Evolutionary conservation across 768 basidiomycete species (phyloP).

Genomic region (Pulveroboletus ravenelii): DNA sequence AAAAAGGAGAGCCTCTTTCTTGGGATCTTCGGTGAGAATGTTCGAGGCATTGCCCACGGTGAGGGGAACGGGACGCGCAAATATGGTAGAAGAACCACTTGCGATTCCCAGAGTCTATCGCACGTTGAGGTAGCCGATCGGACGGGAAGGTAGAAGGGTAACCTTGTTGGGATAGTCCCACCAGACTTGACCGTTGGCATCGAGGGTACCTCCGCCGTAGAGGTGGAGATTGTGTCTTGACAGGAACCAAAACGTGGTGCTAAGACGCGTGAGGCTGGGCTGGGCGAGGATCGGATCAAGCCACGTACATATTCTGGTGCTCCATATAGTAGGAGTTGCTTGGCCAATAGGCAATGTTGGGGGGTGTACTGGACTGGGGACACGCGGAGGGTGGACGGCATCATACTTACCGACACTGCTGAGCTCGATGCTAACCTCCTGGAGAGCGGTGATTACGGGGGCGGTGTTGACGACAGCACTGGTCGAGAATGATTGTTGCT

Average conservation of each 20-base stretch:
- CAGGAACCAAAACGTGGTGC: slow-evolving; percentile 39
- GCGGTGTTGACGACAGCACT: slow-evolving; percentile 15
- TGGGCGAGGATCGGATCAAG: not conserved
- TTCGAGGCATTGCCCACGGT: slow-evolving; percentile 40
- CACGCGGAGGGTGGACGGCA: not conserved
- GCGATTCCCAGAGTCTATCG: slow-evolving; percentile 35
- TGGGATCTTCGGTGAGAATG: slow-evolving; percentile 38
- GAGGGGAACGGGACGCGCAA: slow-evolving; percentile 42
- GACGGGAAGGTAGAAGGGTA: not conserved
- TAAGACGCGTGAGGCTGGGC: slow-evolving; percentile 4
- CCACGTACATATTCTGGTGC: slow-evolving; percentile 40
- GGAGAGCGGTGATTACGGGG: slow-evolving; percentile 31
- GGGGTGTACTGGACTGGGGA: slow-evolving; percentile 30
- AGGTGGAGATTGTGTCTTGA: slow-evolving; percentile 34
- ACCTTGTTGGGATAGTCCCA: slow-evolving; percentile 30
- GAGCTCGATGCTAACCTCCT: slow-evolving; percentile 29
- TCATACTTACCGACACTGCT: slow-evolving; percentile 30
- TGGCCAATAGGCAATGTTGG: slow-evolving; percentile 40
- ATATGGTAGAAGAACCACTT: slow-evolving; percentile 39
- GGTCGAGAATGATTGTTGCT: slow-evolving; percentile 30
- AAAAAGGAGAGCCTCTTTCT: slow-evolving; percentile 38
- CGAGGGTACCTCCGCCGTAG: slow-evolving; percentile 41
- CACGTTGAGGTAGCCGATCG: not conserved
- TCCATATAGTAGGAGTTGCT: slow-evolving; percentile 36
- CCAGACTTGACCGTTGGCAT: slow-evolving; percentile 46